Conservation (phyloP, 2,329 filamentous ascomycete species). For the Phaeosphaeriaceae sp. region DNA sequence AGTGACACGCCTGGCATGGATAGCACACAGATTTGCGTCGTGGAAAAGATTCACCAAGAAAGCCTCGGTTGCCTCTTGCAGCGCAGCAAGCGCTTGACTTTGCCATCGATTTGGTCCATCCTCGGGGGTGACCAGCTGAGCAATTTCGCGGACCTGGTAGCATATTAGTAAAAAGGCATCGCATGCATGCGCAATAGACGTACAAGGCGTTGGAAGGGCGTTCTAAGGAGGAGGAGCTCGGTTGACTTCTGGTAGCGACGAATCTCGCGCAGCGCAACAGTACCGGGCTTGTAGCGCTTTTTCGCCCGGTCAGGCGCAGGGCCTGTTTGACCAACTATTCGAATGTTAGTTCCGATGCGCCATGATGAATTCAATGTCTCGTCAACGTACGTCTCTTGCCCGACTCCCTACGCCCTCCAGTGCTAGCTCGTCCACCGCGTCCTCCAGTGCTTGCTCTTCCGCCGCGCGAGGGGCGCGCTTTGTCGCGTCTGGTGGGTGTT, state of each 20-base stretch:
- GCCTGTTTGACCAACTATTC: conserved; percentile 39
- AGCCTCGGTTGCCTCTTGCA: conserved; percentile 98
- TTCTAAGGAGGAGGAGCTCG: conserved; percentile 94
- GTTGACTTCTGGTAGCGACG: conserved; percentile 98
- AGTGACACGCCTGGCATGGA: conserved; percentile 99
- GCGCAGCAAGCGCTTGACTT: conserved; percentile 93
- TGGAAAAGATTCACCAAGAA: conserved; percentile 98
- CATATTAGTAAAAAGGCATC: conserved; percentile 54
- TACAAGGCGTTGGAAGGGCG: conserved; percentile 94
- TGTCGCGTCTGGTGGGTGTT: conserved; percentile 34
- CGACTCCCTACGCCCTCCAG: conserved; percentile 22
- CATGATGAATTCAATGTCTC: background rate
- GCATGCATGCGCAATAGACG: conserved; percentile 10
- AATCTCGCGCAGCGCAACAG: conserved; percentile 97
- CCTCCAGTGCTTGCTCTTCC: conserved; percentile 24
- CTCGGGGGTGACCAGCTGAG: conserved; percentile 67
- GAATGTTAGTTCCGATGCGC: conserved; percentile 9
- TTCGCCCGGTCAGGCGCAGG: conserved; percentile 43
- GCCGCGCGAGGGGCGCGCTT: conserved; percentile 43
- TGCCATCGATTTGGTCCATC: conserved; percentile 79
- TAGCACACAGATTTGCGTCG: conserved; percentile 97
- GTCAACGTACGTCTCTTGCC: conserved; percentile 28
- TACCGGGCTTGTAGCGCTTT: conserved; percentile 64
- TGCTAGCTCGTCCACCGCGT: conserved; percentile 32
- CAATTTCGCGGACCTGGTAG: conserved; percentile 74